These are phyloP conservation scores for Eremochloa ophiuroides DNA, from an alignment of 176 grass and related monocot species.

Conservation along the genomic window DNA sequence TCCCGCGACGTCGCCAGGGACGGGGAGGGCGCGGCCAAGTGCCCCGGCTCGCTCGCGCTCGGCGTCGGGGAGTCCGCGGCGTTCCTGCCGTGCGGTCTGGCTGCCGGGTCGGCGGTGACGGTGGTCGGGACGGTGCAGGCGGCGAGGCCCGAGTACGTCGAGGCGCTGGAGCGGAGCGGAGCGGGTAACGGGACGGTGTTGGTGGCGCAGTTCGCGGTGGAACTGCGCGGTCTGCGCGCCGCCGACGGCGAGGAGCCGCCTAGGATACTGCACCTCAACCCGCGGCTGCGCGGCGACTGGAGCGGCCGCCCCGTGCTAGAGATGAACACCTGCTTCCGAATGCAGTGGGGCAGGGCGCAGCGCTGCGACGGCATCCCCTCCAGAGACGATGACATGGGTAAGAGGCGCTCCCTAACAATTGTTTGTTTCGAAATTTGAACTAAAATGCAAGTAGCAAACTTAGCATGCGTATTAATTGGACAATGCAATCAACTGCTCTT, in stretches of 20 bases:
- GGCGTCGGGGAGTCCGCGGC: not conserved
- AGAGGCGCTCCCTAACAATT: not conserved
- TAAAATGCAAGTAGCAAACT: not conserved
- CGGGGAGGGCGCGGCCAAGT: not conserved
- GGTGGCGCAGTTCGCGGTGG: slow-evolving; percentile 90
- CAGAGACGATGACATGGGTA: slow-evolving; percentile 59
- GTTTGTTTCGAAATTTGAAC: slow-evolving; percentile 1
- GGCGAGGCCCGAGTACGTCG: slow-evolving; percentile 56
- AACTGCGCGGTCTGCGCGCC: slow-evolving; percentile 64
- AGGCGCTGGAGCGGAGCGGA: slow-evolving; percentile 47
- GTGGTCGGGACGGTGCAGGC: slow-evolving; percentile 54
- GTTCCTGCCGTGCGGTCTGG: slow-evolving; percentile 76
- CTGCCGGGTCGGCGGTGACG: slow-evolving; percentile 78
- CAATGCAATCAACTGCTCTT: not conserved
- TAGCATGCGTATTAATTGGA: not conserved
- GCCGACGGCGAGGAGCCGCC: slow-evolving; percentile 78
- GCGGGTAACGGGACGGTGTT: slow-evolving; percentile 66
- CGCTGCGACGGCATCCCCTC: slow-evolving; percentile 62
- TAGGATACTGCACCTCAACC: slow-evolving; percentile 92
- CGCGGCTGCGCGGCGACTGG: slow-evolving; percentile 79
- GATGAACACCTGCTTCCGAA: slow-evolving; percentile 87
- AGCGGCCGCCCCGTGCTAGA: slow-evolving; percentile 70
- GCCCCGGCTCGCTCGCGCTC: slow-evolving; percentile 45
- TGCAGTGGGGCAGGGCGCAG: slow-evolving; percentile 90
- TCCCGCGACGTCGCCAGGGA: slow-evolving; percentile 7